Evolutionary conservation across 176 grass and related monocot genomes (phyloP), one percentile per base, ranked within the genome.

Genomic region (Oryza nivara): DNA sequence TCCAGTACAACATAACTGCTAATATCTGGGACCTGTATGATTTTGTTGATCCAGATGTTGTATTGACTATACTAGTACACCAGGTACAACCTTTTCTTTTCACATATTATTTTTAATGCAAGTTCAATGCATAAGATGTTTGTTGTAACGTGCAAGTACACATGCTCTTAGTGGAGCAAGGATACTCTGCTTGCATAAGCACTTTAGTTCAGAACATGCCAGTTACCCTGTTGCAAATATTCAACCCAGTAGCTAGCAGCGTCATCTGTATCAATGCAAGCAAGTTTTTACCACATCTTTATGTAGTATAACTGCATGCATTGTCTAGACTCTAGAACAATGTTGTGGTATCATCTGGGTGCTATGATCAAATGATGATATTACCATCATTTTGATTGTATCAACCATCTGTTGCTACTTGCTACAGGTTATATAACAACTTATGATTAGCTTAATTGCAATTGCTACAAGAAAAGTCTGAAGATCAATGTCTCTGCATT

Each of bases 11-110:
- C 81, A 67, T 85, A 70, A 87, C 96, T 82, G 84, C 81, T 81
- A 95, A 95, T 90, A 90, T 95, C 36, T 92, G 92, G 82, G 93
- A 98, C 87, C 80, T 98, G 22, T 95, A 95, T 88, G 91, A 98
- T 82, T 90, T 89, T 90, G 96, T 98, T 87, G 91, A 98, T 78
- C 80, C 93, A 64, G 93, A 98, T 86, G 89, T 89, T 79, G 84
- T 94, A 78, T 84, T 98, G 72, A 95, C 89, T 73, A 93, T 98
- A 86, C 78, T 98, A 49, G 86, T 98, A 75, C 96, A 98, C 75
- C 92, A 98, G 93, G 96, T 98, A 94, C 74, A 73, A 12, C 26
- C 20, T 86, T 76, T 76, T 60, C 56, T 43, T 71, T 23, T 28
- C 34, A 10, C 16, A 32, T 32, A 32, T 32, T 32, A 32, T 32